phyloP scores from a whole-genome alignment of 371 early-diverging fungal genomes.

The Phascolomyces articulosus region DNA sequence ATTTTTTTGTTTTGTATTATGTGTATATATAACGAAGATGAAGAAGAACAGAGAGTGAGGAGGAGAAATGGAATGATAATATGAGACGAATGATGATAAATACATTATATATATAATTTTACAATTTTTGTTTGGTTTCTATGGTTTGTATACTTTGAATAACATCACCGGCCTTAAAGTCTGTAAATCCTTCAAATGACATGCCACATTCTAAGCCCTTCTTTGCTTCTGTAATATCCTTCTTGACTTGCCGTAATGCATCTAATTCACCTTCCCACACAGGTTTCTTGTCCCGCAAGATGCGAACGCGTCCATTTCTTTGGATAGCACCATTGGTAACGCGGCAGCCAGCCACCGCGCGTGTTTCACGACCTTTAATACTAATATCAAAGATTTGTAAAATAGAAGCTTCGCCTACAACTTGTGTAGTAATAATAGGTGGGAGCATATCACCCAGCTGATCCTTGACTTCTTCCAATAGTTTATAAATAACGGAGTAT shows the following conservation, averaged over 20 bases:
- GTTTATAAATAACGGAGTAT: slow-evolving; percentile 87
- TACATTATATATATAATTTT: background rate
- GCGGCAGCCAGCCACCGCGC: slow-evolving; percentile 86
- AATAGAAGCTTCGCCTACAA: slow-evolving; percentile 89
- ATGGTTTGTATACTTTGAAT: slow-evolving; percentile 70
- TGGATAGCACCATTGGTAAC: slow-evolving; percentile 76
- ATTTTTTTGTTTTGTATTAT: no score
- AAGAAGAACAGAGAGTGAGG: no score
- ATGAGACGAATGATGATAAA: no score
- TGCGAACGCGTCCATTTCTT: slow-evolving; percentile 62
- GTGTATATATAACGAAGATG: no score
- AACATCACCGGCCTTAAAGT: slow-evolving; percentile 79
- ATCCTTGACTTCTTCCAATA: slow-evolving; percentile 87
- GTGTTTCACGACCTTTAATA: slow-evolving; percentile 67
- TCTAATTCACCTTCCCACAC: slow-evolving; percentile 73
- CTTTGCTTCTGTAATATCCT: slow-evolving; percentile 84
- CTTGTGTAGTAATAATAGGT: slow-evolving; percentile 72
- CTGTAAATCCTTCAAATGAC: slow-evolving; percentile 79
- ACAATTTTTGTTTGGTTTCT: slow-evolving; percentile 55
- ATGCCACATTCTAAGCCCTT: slow-evolving; percentile 95
- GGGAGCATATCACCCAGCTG: slow-evolving; percentile 80
- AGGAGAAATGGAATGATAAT: no score
- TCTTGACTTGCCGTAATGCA: slow-evolving; percentile 82
- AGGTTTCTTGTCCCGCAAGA: slow-evolving; percentile 67
- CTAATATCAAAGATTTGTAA: slow-evolving; percentile 81